Percentiles rank a stretch among this genome's conserved stretches.
phyloP scores from a whole-genome alignment of 352 stramenopile species.

The Phytophthora quininea region DNA sequence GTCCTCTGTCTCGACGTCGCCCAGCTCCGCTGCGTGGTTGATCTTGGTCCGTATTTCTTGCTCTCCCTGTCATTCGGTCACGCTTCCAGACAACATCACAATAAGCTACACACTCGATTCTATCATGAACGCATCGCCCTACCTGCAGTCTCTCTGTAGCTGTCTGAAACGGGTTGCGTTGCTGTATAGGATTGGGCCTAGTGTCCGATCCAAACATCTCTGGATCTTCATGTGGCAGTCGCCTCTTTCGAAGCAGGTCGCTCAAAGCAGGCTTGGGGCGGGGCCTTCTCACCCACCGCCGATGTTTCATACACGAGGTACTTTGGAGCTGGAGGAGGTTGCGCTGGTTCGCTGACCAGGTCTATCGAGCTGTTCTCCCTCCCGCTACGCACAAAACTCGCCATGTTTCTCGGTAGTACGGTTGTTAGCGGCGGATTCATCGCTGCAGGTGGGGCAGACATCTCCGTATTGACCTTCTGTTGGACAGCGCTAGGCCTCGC shows the following conservation, averaged over 20 bases:
- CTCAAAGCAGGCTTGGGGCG: conserved; percentile 28
- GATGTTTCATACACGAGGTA: not conserved
- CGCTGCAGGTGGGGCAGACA: not conserved
- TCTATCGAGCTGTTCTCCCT: conserved; percentile 22
- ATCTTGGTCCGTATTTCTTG: conserved; percentile 45
- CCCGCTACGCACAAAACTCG: not conserved
- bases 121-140: not conserved
- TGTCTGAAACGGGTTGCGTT: conserved; percentile 73
- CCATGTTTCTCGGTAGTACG: not conserved
- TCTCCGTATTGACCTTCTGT: not conserved
- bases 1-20: conserved; percentile 33
- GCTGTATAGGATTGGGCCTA: conserved; percentile 11
- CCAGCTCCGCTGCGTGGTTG: conserved; percentile 25
- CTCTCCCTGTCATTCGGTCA: conserved; percentile 50
- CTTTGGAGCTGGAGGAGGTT: conserved; percentile 13
- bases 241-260: conserved; percentile 48
- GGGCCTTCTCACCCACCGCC: conserved; percentile 12
- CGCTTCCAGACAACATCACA: conserved; percentile 22
- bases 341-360: conserved; percentile 19
- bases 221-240: conserved; percentile 25
- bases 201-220: conserved; percentile 28
- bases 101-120: not conserved
- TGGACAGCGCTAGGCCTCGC: not conserved
- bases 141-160: conserved; percentile 74
- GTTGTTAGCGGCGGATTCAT: not conserved